Evolutionary conservation across 768 basidiomycete species (phyloP).

Genomic region (Suillus fuscotomentosus): DNA sequence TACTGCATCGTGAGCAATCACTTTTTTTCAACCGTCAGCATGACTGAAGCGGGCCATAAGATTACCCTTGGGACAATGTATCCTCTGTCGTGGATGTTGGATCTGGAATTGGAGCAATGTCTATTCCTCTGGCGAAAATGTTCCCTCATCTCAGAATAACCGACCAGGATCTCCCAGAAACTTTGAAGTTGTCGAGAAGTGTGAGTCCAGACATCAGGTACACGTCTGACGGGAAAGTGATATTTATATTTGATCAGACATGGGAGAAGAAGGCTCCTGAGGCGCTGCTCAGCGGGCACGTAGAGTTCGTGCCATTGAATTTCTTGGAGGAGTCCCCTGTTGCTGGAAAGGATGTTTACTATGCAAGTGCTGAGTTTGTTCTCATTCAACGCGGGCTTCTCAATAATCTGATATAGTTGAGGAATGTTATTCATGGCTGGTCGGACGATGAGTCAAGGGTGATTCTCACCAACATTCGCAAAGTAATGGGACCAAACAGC

Average conservation of each 20-base stretch:
- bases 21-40: not conserved
- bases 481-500: too few species aligned
- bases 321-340: slow-evolving; percentile 20
- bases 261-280: slow-evolving; percentile 21
- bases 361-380: not conserved
- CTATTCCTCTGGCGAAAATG: slow-evolving; percentile 23
- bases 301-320: slow-evolving; percentile 19
- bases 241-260: slow-evolving; percentile 1
- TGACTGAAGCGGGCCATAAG: not conserved
- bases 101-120: slow-evolving; percentile 25
- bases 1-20: too few species aligned
- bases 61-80: slow-evolving; percentile 21
- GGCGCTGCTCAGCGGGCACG: slow-evolving; percentile 14
- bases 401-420: too few species aligned
- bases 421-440: too few species aligned
- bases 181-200: slow-evolving; percentile 9
- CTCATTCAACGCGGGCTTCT: too few species aligned
- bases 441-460: too few species aligned
- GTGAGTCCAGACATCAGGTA: not conserved
- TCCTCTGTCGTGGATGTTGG: slow-evolving; percentile 27
- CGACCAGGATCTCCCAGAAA: slow-evolving; percentile 31
- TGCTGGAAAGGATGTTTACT: slow-evolving; percentile 19
- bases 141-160: slow-evolving; percentile 25
- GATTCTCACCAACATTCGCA: too few species aligned
- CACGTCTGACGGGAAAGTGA: not conserved